Percentiles rank a stretch among this genome's conserved stretches.
Evolutionary conservation across 2,329 filamentous ascomycete species (phyloP).

Genomic region (Berkeleyomyces basicola): DNA sequence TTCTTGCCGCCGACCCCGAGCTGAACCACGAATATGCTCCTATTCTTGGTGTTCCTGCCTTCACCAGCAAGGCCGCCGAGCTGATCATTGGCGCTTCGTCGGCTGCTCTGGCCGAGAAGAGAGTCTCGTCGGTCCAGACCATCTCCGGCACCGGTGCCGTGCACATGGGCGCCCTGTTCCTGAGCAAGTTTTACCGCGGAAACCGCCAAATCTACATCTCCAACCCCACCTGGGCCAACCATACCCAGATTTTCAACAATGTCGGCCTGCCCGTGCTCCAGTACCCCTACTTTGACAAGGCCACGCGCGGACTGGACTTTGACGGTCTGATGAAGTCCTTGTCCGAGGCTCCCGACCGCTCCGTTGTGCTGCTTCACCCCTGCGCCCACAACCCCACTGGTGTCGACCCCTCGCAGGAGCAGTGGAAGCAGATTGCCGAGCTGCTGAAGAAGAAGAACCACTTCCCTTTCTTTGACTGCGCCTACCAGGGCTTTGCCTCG

Average conservation of each 20-base stretch:
- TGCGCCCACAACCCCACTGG: slow-evolving; percentile 98
- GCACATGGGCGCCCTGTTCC: slow-evolving; percentile 82
- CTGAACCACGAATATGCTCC: slow-evolving; percentile 98
- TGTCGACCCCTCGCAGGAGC: slow-evolving; percentile 81
- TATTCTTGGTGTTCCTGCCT: slow-evolving; percentile 72
- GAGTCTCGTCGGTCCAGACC: slow-evolving; percentile 69
- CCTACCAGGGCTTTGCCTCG: slow-evolving; percentile 95
- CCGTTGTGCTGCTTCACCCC: slow-evolving; percentile 80
- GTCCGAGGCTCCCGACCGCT: slow-evolving; percentile 53
- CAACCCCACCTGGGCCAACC: slow-evolving; percentile 94
- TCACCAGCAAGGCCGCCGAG: slow-evolving; percentile 81
- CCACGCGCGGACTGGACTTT: slow-evolving; percentile 84
- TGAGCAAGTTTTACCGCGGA: slow-evolving; percentile 72
- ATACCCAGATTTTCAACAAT: slow-evolving; percentile 96
- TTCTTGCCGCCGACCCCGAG: slow-evolving; percentile 72
- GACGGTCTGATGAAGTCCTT: slow-evolving; percentile 68
- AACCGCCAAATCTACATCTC: slow-evolving; percentile 74
- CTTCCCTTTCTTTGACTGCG: slow-evolving; percentile 97
- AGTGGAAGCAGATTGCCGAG: slow-evolving; percentile 80
- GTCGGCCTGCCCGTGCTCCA: slow-evolving; percentile 60
- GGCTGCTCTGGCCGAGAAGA: slow-evolving; percentile 68
- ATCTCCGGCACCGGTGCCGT: slow-evolving; percentile 95
- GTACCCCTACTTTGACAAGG: slow-evolving; percentile 87
- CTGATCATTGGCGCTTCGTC: slow-evolving; percentile 70
- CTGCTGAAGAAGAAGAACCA: slow-evolving; percentile 63